phyloP scores from a whole-genome alignment of 371 early-diverging fungal genomes.

The Mortierella sp. region DNA sequence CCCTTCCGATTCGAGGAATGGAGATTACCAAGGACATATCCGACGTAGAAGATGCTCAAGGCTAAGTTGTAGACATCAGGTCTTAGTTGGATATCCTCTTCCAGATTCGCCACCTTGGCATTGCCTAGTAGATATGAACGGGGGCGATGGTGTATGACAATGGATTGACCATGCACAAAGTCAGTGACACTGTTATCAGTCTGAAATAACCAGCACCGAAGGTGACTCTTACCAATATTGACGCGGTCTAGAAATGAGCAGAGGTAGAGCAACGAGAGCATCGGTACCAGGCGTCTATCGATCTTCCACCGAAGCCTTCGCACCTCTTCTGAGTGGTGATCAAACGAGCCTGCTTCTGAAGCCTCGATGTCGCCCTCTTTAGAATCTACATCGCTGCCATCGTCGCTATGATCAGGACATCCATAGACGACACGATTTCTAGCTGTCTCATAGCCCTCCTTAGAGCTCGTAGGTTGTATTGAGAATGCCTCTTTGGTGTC shows the following conservation, averaged over 20 bases:
- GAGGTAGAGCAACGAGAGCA: constrained; percentile 63
- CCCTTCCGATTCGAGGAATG: too few species aligned
- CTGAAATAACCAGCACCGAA: too few species aligned
- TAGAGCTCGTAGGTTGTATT: neutral
- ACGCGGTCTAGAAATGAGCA: constrained; percentile 65
- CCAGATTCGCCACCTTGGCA: constrained; percentile 56
- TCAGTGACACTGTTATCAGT: too few species aligned
- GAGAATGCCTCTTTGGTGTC: neutral
- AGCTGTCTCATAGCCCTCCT: too few species aligned
- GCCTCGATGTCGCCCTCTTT: constrained; percentile 1
- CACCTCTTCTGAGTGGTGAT: constrained; percentile 32
- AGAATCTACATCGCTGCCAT: neutral
- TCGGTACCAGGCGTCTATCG: constrained; percentile 59
- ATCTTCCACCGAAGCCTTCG: constrained; percentile 56
- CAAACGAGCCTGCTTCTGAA: neutral
- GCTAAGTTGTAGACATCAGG: constrained; percentile 68
- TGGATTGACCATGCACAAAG: too few species aligned
- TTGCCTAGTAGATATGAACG: constrained; percentile 18
- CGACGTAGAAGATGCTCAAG: constrained; percentile 76
- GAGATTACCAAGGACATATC: constrained; percentile 70
- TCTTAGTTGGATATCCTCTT: constrained; percentile 59
- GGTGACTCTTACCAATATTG: constrained; percentile 62
- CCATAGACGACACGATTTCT: too few species aligned
- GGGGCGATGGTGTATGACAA: neutral
- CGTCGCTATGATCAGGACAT: too few species aligned